A percentile compares a stretch with the other conserved stretches of the same genome.
These are phyloP conservation scores for Aspergillus nomiae DNA, from an alignment of 2,329 filamentous ascomycete genomes.

Conservation along the genomic window DNA sequence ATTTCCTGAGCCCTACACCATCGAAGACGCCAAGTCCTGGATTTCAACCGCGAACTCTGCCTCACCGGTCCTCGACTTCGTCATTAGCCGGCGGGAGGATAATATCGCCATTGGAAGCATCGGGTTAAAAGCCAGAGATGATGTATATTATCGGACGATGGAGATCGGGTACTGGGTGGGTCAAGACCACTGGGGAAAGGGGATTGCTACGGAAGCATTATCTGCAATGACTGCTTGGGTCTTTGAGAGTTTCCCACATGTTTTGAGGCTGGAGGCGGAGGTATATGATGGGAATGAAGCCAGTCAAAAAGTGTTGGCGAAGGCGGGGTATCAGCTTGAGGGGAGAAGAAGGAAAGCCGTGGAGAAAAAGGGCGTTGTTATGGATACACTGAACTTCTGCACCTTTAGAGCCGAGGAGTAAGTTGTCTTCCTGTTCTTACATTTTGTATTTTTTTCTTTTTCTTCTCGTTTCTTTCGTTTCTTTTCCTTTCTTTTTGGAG, in stretches of 20 bases:
- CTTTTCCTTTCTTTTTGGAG: no score
- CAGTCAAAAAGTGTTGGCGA: conserved; percentile 12
- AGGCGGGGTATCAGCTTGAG: conserved; percentile 11
- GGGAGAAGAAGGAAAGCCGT: conserved; percentile 6
- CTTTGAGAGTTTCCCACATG: conserved; percentile 6
- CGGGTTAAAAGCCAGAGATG: not conserved
- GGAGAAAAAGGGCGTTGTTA: conserved; percentile 9
- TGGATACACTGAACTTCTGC: conserved; percentile 9
- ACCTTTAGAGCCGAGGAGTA: not conserved
- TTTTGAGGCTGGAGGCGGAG: conserved; percentile 12
- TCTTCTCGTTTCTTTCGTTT: not conserved
- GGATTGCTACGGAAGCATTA: conserved; percentile 11
- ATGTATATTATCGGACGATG: conserved; percentile 12
- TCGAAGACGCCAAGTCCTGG: conserved; percentile 4
- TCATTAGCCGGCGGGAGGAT: not conserved
- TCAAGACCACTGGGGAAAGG: conserved; percentile 10
- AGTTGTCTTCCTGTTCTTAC: not conserved
- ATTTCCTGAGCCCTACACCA: conserved; percentile 12
- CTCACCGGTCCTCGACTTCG: not conserved
- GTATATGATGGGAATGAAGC: conserved; percentile 9
- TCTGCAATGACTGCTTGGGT: conserved; percentile 4
- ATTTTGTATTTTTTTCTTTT: not conserved
- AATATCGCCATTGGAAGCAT: conserved; percentile 10
- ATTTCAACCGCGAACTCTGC: not conserved
- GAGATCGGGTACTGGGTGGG: conserved; percentile 16